A percentile compares a stretch with the other conserved stretches of the same genome.
Evolutionary conservation across 768 basidiomycete species (phyloP).

Genomic region (Clavaria fumosa): DNA sequence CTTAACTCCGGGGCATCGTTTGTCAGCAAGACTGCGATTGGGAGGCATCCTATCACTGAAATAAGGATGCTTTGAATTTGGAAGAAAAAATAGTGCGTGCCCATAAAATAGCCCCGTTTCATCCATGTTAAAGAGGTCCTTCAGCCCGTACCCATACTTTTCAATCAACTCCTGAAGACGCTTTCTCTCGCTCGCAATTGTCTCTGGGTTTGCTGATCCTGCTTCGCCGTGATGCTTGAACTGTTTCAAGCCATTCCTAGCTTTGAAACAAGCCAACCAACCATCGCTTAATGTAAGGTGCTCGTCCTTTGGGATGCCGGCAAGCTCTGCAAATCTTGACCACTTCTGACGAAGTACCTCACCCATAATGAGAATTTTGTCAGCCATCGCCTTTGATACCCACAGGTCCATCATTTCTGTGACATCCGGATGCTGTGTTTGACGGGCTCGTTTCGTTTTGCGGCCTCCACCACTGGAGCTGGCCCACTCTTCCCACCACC

Average conservation of each 20-base stretch:
- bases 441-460: slow-evolving; percentile 13
- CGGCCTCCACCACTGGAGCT: slow-evolving; percentile 1
- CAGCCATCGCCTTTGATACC: slow-evolving; percentile 20
- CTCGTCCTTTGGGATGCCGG: slow-evolving; percentile 19
- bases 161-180: slow-evolving; percentile 16
- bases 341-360: slow-evolving; percentile 23
- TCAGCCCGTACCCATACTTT: slow-evolving; percentile 13
- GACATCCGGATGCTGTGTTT: slow-evolving; percentile 21
- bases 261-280: slow-evolving; percentile 19
- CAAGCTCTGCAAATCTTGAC: slow-evolving; percentile 19
- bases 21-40: slow-evolving; percentile 17
- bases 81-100: slow-evolving; percentile 10
- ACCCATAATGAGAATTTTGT: slow-evolving; percentile 20
- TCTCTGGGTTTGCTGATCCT: slow-evolving; percentile 13
- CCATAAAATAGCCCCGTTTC: slow-evolving; percentile 22
- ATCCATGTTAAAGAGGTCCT: slow-evolving; percentile 25
- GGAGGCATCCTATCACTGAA: slow-evolving; percentile 16
- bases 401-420: slow-evolving; percentile 22
- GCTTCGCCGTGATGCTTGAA: slow-evolving; percentile 22
- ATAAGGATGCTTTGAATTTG: not conserved
- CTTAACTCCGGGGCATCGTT: slow-evolving; percentile 18
- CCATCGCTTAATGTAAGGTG: slow-evolving; percentile 20
- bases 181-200: slow-evolving; percentile 14
- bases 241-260: slow-evolving; percentile 13
- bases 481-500: slow-evolving; percentile 13